A percentile compares a stretch with the other conserved stretches of the same genome.
These are phyloP conservation scores for Pseudodiploospora longispora DNA, from an alignment of 2,329 filamentous ascomycete species.

Conservation along the genomic window DNA sequence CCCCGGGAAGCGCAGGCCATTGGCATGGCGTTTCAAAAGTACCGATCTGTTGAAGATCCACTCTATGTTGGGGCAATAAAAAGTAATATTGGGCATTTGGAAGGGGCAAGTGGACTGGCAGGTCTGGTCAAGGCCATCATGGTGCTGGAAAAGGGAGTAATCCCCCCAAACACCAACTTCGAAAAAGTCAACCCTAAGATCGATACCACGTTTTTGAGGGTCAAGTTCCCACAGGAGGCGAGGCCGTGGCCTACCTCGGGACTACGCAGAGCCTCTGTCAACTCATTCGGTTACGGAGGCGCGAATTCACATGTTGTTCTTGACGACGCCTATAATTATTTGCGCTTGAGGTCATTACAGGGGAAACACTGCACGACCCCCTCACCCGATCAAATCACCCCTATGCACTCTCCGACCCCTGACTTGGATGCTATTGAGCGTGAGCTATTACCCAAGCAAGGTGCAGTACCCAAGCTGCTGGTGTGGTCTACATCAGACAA, in stretches of 20 bases:
- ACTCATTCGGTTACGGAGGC: constrained; percentile 6
- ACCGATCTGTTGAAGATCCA: too few species aligned
- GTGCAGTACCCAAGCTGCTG: background rate
- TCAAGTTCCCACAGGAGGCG: background rate
- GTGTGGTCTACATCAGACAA: background rate
- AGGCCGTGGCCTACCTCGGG: background rate
- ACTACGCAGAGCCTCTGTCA: constrained; percentile 2
- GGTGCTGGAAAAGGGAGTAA: constrained; percentile 3
- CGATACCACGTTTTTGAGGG: constrained; percentile 1
- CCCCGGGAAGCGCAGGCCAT: constrained; percentile 1
- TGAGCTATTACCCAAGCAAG: too few species aligned
- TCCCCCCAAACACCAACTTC: constrained; percentile 1
- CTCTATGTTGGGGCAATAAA: constrained; percentile 12
- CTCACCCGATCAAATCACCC: too few species aligned
- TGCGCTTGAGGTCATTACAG: too few species aligned
- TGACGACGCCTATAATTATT: background rate
- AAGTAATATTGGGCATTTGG: constrained; percentile 13
- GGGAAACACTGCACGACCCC: too few species aligned
- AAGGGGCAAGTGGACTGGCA: constrained; percentile 11
- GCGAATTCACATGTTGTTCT: constrained; percentile 6
- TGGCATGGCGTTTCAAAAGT: background rate
- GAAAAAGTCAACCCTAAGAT: constrained; percentile 5
- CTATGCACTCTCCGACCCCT: too few species aligned
- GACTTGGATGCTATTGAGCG: too few species aligned
- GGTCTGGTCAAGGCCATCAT: constrained; percentile 7